phyloP scores from a whole-genome alignment of 148 eudicot species.

The Rhododendron vialii region DNA sequence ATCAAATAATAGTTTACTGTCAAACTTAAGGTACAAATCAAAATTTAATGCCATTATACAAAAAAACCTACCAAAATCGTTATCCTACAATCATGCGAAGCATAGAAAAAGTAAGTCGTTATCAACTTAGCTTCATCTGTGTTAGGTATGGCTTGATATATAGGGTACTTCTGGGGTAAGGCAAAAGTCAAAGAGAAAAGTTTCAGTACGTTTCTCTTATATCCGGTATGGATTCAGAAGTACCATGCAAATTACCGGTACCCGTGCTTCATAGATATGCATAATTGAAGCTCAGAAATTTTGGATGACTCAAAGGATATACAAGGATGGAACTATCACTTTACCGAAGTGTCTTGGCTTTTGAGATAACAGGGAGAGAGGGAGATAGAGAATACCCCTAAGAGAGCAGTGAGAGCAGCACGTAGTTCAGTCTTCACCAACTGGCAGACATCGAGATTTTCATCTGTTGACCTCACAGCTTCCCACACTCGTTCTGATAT shows the following conservation, averaged over 20 bases:
- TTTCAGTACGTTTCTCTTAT: neutral
- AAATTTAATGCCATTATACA: neutral
- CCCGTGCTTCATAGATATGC: neutral
- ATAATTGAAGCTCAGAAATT: neutral
- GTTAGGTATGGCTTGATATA: neutral
- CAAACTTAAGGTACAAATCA: neutral
- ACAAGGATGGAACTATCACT: neutral
- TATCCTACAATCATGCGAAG: neutral
- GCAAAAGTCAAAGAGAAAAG: neutral
- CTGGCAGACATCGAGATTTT: slow-evolving; percentile 38
- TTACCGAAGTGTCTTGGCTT: neutral
- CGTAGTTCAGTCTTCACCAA: slow-evolving; percentile 57
- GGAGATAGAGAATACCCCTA: slow-evolving; percentile 52
- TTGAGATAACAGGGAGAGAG: neutral
- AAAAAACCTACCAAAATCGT: neutral
- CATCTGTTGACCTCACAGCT: slow-evolving; percentile 53
- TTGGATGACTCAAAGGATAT: neutral
- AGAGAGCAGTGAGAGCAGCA: slow-evolving; percentile 58
- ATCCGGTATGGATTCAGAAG: neutral
- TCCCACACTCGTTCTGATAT: slow-evolving; percentile 73
- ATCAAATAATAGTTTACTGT: neutral
- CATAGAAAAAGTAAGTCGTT: neutral
- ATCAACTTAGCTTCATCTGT: neutral
- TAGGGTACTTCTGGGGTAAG: neutral
- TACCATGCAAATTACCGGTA: neutral